Base-by-base conservation (phyloP, 2,329 filamentous ascomycete species). In the Intubia oerlemansii region DNA sequence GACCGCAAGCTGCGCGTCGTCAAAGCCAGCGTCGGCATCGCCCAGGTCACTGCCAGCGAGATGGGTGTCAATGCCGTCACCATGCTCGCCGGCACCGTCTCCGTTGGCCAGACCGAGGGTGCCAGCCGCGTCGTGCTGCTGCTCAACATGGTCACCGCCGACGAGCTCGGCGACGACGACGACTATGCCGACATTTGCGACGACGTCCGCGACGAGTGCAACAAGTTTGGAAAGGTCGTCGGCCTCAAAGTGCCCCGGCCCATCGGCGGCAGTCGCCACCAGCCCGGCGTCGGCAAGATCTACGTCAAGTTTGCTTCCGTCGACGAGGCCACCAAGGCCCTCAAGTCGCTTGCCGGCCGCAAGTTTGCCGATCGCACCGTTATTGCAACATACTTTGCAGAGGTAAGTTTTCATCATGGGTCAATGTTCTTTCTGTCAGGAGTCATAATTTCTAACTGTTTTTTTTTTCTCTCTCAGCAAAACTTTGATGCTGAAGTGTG, bases 41-140 rank as follows among this genome's bases (percentile, higher is more conserved):
- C 82, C n/a, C 88, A 98, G 49, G 82, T 82, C 14, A 64, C 79
- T 26, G 82, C 82, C 37, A 66, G 91, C 23, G 88, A 98, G 44
- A 90, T 93, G 63, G 81, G 85, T 31, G 85, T 98, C 36, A 90
- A 88, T 41, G 88, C 88, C 37, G 95, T 98, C 72, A 91, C 84
- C 28, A 82, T 93, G 66, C 77, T 98, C 42, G 88, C 88, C 21
- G 84, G 85, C 33, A 91, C 88, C 13, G 80, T 73, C 4, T 76
- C 78, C 21, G 64, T 64, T 32, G 77, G 84, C 34, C 59, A 77
- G 19, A n/a, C 33, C 1, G 82, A 91, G 40, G n/a, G n/a, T n/a
- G 70, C 74, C 34, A 78, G 78, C 38, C 68, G 79, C 32, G 85
- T 98, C 11, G 50, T 98, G 35, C 85, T 92, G 52, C 58, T 98